phyloP scores from a whole-genome alignment of 1,284 basidiomycete species.

The Trichosporon coremiiforme region DNA sequence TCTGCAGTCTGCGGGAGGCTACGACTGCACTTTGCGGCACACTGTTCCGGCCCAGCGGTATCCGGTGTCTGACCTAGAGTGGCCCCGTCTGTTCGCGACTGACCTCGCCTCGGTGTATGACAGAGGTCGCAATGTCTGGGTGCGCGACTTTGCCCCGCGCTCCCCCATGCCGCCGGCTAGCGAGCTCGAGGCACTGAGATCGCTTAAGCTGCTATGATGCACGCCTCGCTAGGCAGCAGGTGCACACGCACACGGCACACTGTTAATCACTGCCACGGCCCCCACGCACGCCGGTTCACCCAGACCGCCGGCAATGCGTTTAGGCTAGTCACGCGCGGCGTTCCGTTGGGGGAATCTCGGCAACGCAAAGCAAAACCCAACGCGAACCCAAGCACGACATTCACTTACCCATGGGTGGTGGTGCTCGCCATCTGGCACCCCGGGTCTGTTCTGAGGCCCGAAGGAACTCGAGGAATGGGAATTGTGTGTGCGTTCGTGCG shows the following conservation, averaged over 20 bases:
- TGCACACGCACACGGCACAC: not conserved
- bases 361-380: not conserved
- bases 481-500: conserved; percentile 3
- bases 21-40: not conserved
- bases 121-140: not conserved
- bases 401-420: not conserved
- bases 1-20: not conserved
- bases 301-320: not conserved
- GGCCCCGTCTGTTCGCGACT: conserved; percentile 1
- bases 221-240: not conserved
- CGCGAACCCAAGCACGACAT: not conserved
- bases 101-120: conserved; percentile 1
- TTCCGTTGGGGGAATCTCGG: conserved; percentile 11
- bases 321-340: conserved; percentile 9
- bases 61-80: not conserved
- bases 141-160: not conserved
- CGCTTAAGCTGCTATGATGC: not conserved
- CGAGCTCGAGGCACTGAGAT: not conserved
- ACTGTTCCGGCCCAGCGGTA: not conserved
- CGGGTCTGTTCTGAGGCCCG: not conserved
- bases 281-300: not conserved
- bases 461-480: not conserved
- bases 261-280: not conserved
- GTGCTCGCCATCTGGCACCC: not conserved
- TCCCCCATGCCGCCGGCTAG: conserved; percentile 8